Conservation (phyloP, 2,329 filamentous ascomycete species). For the Aureobasidium sp. region DNA sequence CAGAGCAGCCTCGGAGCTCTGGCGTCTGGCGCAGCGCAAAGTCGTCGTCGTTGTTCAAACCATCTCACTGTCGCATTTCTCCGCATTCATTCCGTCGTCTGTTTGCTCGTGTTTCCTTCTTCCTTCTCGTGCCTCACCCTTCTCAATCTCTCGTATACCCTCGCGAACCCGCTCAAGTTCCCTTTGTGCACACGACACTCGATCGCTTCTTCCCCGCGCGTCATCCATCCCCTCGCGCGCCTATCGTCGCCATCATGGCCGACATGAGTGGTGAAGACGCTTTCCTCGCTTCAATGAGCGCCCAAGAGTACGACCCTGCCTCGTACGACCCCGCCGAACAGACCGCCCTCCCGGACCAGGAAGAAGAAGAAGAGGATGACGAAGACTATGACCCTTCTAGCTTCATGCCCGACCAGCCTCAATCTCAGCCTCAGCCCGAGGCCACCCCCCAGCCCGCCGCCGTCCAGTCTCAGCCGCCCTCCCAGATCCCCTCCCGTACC, state of each 20-base stretch:
- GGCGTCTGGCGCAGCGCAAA: neutral
- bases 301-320: conserved; percentile 25
- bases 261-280: conserved; percentile 32
- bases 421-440: neutral
- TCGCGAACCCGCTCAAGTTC: neutral
- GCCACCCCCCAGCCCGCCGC: conserved; percentile 11
- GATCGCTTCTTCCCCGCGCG: neutral
- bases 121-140: neutral
- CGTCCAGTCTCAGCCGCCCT: conserved; percentile 22
- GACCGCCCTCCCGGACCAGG: conserved; percentile 38
- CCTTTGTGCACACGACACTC: neutral
- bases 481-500: conserved; percentile 43
- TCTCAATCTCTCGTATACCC: neutral
- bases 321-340: conserved; percentile 32
- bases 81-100: neutral
- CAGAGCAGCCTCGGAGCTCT: neutral
- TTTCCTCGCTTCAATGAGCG: conserved; percentile 34
- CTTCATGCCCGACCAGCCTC: conserved; percentile 20
- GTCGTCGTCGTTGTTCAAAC: neutral
- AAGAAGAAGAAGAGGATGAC: conserved; percentile 29
- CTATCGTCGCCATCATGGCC: neutral
- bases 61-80: neutral
- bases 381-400: conserved; percentile 35
- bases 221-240: neutral
- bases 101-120: neutral